Base-by-base conservation (phyloP, 73 alveolate genomes). In the Durusdinium trenchii region DNA sequence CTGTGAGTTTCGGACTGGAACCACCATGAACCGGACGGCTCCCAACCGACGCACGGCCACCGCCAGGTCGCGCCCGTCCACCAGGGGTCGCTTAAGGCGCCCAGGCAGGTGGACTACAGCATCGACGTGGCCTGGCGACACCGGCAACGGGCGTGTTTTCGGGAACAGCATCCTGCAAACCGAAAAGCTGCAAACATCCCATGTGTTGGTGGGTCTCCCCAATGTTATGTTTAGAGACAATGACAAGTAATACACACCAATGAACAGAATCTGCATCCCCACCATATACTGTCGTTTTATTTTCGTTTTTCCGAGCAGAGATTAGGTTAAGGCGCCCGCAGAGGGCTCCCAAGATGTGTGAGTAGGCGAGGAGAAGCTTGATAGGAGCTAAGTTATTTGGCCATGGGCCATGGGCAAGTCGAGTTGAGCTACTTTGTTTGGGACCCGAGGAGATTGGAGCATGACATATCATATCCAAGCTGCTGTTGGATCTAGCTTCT, bases 21-120 rank as follows among this genome's bases (percentile, higher is more conserved):
- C 73, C 73, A 60, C 30, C n/a, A 23, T 60, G 18, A 23, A 60
- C 30, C 73, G n/a, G 30, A 60, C 1, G 7, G 30, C 0, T 32
- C 73, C 4, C 7, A 60, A 60, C n/a, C n/a, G n/a, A n/a, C n/a
- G n/a, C n/a, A n/a, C n/a, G n/a, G n/a, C n/a, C n/a, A n/a, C n/a
- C n/a, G n/a, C n/a, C n/a, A n/a, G n/a, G n/a, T n/a, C n/a, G n/a
- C n/a, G n/a, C n/a, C n/a, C n/a, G n/a, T n/a, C n/a, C n/a, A n/a
- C n/a, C n/a, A n/a, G n/a, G n/a, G n/a, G n/a, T n/a, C n/a, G 73
- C 30, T 60, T 60, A 32, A n/a, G 69, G 12, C 69, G 36, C 14
- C 91, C 26, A 48, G 48, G 48, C 50, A 48, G 67, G 91, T 81
- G 91, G 91, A 81, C 50, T 81, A 9, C 71, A 81, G 91, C 71